Base-by-base conservation (phyloP, 805 yeast species). In the Ogataea pignaliae region DNA sequence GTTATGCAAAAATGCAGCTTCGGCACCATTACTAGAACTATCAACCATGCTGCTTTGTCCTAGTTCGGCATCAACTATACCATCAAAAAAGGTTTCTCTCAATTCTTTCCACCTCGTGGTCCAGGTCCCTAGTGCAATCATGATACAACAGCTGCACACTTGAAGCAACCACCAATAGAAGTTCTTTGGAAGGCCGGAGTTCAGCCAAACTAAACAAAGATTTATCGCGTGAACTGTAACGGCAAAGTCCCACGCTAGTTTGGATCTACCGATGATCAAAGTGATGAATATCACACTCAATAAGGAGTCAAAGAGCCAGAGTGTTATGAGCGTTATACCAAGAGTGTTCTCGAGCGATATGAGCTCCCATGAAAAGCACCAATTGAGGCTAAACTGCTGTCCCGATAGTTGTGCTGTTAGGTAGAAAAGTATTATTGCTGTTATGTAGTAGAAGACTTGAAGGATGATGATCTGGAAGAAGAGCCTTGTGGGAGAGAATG, bases 161-260 rank as follows among this genome's bases (percentile, higher is more conserved):
- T 90, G 97, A 37, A 89, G 64, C 16, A 78, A 60, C 91, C 97
- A 88, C 98, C 98, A 91, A 39, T 83, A 70, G 6, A 85, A 50
- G 30, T 81, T 78, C 13, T 68, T 66, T 0, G 99, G 99, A 50
- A 91, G 75, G 29, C 73, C 71, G 1, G 87, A 72, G 50, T 79
- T 80, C 1, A 78, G 47, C 79, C 87, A 81, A 0, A 81, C 87
- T 3, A 88, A 80, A 3, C 81, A 41, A 18, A 91, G 64, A 65
- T 91, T 84, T 40, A 93, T 75, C 17, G 85, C 79, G 63, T 93
- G 97, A 13, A 91, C 79, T 0, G 99, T 93, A n/a, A 91, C 59
- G 10, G 96, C 97, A 68, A 93, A 91, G 65, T 91, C 99, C 85
- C 96, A 85, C 0, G 97, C 98, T 40, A 91, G 69, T 62, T 91